Percentiles rank a stretch among this genome's conserved stretches.
Conservation (phyloP, 2,329 filamentous ascomycete species). For the Geoglossum cookeanum region DNA sequence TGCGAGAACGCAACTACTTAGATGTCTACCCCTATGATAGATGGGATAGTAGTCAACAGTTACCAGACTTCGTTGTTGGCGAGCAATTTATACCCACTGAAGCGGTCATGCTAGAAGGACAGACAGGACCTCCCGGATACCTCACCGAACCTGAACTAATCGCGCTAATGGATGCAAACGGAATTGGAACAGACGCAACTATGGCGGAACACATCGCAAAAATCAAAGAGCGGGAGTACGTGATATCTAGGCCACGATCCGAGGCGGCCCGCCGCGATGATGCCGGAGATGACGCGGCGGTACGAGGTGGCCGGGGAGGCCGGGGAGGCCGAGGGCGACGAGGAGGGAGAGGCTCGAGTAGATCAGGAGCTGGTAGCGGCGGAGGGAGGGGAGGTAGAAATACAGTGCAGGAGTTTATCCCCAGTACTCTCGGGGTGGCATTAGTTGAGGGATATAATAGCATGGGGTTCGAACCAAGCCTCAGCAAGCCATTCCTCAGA, state of each 20-base stretch:
- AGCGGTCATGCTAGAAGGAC: slow-evolving; percentile 77
- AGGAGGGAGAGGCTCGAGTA: slow-evolving; percentile 24
- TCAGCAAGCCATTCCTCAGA: slow-evolving; percentile 86
- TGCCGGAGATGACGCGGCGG: slow-evolving; percentile 21
- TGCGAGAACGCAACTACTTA: slow-evolving; percentile 78
- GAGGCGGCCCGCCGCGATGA: slow-evolving; percentile 18
- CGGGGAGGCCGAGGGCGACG: slow-evolving; percentile 30
- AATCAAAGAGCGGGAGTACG: slow-evolving; percentile 81
- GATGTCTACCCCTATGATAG: slow-evolving; percentile 94
- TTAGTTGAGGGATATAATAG: slow-evolving; percentile 88
- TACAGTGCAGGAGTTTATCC: slow-evolving; percentile 69
- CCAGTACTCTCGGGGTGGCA: slow-evolving; percentile 76
- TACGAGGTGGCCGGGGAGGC: slow-evolving; percentile 28
- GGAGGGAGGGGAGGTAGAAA: slow-evolving; percentile 22
- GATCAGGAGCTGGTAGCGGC: slow-evolving; percentile 21
- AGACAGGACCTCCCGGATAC: slow-evolving; percentile 68
- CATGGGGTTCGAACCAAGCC: slow-evolving; percentile 78
- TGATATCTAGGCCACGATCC: slow-evolving; percentile 26
- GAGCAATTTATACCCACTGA: slow-evolving; percentile 78
- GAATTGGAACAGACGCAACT: slow-evolving; percentile 93
- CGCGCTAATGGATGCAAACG: slow-evolving; percentile 93
- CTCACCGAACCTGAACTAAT: slow-evolving; percentile 92
- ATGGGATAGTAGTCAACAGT: slow-evolving; percentile 71
- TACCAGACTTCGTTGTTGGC: slow-evolving; percentile 61
- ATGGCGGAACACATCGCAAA: slow-evolving; percentile 98